These are phyloP conservation scores for Closterium sp. DNA, from an alignment of 139 green algal genomes.

Conservation along the genomic window DNA sequence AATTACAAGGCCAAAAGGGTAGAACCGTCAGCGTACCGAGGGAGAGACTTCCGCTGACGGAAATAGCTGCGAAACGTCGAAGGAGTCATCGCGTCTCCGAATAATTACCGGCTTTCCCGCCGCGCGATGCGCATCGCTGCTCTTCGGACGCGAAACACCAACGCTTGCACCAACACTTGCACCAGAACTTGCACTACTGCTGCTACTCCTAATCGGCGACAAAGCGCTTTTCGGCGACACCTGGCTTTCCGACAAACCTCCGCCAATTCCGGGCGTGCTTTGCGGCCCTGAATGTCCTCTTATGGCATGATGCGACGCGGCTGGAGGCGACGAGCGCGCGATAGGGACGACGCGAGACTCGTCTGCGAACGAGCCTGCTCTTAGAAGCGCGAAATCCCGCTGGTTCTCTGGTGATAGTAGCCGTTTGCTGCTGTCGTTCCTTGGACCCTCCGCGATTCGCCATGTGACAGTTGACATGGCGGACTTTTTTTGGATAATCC, in stretches of 20 bases:
- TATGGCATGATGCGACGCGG: background rate
- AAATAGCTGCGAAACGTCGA: background rate
- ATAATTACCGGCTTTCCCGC: background rate
- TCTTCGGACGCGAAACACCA: background rate
- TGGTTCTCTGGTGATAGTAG: background rate
- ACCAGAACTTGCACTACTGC: background rate
- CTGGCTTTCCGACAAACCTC: background rate
- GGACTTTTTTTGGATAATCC: background rate
- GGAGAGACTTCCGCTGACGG: background rate
- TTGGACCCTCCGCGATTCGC: background rate
- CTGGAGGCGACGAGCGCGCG: background rate
- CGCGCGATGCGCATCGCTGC: background rate
- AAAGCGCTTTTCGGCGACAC: background rate
- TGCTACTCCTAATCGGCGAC: background rate
- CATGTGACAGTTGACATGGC: background rate
- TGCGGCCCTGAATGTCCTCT: background rate
- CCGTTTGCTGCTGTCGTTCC: background rate
- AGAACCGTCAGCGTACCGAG: background rate
- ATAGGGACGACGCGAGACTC: background rate
- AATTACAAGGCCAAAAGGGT: background rate
- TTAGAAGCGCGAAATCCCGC: background rate
- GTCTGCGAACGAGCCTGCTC: background rate
- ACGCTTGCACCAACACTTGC: background rate
- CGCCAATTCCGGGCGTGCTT: background rate
- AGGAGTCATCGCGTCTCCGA: background rate